These are phyloP conservation scores for Protea cynaroides DNA, from an alignment of 164 flowering plant species.

Conservation along the genomic window DNA sequence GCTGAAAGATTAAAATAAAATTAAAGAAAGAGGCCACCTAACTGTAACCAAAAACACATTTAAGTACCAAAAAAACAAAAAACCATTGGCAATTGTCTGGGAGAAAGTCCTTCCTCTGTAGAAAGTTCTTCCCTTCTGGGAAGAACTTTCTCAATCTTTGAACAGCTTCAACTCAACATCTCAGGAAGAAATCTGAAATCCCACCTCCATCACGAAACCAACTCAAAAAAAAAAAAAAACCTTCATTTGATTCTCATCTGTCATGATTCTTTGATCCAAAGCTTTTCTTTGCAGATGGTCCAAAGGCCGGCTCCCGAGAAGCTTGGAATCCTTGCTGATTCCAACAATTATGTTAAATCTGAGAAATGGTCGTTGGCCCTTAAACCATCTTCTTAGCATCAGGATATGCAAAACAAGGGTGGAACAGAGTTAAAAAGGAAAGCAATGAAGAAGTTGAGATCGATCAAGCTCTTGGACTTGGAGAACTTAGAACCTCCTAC, in stretches of 20 bases:
- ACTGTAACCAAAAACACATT: too few species aligned
- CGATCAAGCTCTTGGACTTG: neutral
- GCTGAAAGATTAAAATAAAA: too few species aligned
- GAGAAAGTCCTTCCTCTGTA: too few species aligned
- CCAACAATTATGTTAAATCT: conserved; percentile 13
- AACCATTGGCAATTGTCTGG: too few species aligned
- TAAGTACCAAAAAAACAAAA: too few species aligned
- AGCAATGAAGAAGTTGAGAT: conserved; percentile 6
- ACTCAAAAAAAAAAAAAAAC: neutral
- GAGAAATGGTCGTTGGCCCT: conserved; percentile 9
- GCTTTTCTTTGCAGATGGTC: conserved; percentile 35
- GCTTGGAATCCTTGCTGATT: conserved; percentile 38
- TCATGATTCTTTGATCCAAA: neutral
- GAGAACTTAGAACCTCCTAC: neutral
- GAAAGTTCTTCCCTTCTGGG: conserved; percentile 9
- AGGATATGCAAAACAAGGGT: conserved; percentile 10
- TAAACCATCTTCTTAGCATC: conserved; percentile 10
- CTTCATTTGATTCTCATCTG: neutral
- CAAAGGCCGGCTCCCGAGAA: conserved; percentile 36
- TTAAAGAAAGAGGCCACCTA: too few species aligned
- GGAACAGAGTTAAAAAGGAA: conserved; percentile 1
- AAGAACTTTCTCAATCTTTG: conserved; percentile 2
- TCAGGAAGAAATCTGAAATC: conserved; percentile 8
- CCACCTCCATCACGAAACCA: neutral
- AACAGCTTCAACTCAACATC: neutral